Conservation (phyloP, 352 stramenopile species). For the Phytophthora gonapodyides region DNA sequence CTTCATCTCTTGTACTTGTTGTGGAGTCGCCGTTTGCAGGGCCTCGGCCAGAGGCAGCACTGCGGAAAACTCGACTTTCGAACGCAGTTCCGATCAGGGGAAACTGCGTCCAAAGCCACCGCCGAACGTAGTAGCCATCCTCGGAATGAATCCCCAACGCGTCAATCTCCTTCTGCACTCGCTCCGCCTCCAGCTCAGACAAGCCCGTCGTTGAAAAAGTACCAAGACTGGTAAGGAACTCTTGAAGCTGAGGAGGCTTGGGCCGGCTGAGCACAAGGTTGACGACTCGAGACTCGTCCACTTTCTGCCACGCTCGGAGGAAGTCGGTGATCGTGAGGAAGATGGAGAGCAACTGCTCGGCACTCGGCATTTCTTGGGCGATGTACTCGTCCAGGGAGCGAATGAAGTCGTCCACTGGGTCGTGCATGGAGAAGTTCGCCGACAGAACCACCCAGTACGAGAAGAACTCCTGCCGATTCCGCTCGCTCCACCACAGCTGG, state of each 20-base stretch:
- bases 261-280: conserved; percentile 46
- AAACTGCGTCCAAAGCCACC: conserved; percentile 89
- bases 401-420: conserved; percentile 83
- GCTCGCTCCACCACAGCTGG: conserved; percentile 80
- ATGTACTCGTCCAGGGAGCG: conserved; percentile 79
- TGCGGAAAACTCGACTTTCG: conserved; percentile 66
- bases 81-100: conserved; percentile 82
- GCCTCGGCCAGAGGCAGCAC: conserved; percentile 22
- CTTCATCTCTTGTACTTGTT: conserved; percentile 14
- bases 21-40: conserved; percentile 4
- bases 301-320: conserved; percentile 67
- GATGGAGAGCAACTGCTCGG: conserved; percentile 68
- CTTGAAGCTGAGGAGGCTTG: conserved; percentile 66
- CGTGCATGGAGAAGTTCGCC: conserved; percentile 62
- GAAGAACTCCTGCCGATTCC: conserved; percentile 83
- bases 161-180: conserved; percentile 66
- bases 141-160: conserved; percentile 63
- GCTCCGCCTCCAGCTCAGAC: conserved; percentile 52
- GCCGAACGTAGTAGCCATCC: conserved; percentile 77
- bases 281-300: conserved; percentile 37
- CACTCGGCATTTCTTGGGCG: conserved; percentile 57
- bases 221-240: conserved; percentile 72
- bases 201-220: conserved; percentile 59
- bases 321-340: conserved; percentile 85
- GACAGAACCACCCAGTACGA: conserved; percentile 79